A percentile compares a stretch with the other conserved stretches of the same genome.
Evolutionary conservation across 2,329 filamentous ascomycete species (phyloP).

Genomic region (Trichoderma harzianum): DNA sequence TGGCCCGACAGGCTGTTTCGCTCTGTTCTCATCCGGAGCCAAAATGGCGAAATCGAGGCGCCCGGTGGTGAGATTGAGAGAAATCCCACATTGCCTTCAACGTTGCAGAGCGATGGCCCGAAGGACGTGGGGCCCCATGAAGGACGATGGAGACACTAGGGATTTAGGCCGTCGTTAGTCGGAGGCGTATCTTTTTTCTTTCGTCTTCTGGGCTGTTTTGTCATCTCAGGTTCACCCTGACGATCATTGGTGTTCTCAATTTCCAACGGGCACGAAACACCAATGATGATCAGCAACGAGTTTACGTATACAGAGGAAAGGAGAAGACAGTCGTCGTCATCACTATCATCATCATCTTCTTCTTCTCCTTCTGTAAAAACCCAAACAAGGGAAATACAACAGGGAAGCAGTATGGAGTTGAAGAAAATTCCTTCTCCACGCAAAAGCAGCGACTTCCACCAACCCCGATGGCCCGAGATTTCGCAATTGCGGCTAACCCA

Average conservation of each 20-base stretch:
- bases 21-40: background rate
- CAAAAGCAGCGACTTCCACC: conserved; percentile 15
- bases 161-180: background rate
- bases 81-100: background rate
- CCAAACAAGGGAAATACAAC: background rate
- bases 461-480: conserved; percentile 21
- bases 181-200: background rate
- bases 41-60: conserved; percentile 14
- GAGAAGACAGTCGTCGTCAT: background rate
- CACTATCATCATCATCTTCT: background rate
- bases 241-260: background rate
- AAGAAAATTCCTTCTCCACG: background rate
- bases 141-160: conserved; percentile 8
- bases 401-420: background rate
- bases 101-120: conserved; percentile 12
- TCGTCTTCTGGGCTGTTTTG: background rate
- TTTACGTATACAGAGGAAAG: background rate
- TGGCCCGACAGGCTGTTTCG: background rate
- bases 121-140: conserved; percentile 5
- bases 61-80: background rate
- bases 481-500: conserved; percentile 19
- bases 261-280: background rate
- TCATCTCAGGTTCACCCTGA: conserved; percentile 4
- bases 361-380: background rate
- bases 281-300: background rate